Evolutionary conservation across 1,284 basidiomycete species (phyloP).

Genomic region (Athelia sp.): DNA sequence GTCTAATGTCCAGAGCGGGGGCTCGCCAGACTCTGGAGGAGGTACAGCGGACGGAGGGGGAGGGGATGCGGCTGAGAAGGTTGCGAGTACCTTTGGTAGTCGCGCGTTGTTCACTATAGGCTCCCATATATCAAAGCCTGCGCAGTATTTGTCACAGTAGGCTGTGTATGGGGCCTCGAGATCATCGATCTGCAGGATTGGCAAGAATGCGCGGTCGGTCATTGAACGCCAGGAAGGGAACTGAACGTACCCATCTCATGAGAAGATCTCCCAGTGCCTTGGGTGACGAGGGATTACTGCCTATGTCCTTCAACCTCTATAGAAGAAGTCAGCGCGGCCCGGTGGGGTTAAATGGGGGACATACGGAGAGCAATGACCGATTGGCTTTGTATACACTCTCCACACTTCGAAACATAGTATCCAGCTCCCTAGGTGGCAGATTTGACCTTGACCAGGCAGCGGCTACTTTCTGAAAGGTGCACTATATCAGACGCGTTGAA

Average conservation of each 20-base stretch:
- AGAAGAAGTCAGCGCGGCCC: constrained; percentile 11
- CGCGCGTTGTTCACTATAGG: constrained; percentile 74
- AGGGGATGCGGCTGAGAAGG: constrained; percentile 64
- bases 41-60: constrained; percentile 43
- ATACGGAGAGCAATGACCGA: constrained; percentile 70
- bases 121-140: constrained; percentile 82
- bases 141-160: constrained; percentile 72
- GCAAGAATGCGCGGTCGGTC: background rate
- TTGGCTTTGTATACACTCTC: constrained; percentile 93
- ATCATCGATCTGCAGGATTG: constrained; percentile 75
- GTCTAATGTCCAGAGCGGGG: constrained; percentile 79
- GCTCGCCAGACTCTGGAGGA: constrained; percentile 29
- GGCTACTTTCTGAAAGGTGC: constrained; percentile 76
- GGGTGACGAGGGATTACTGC: constrained; percentile 88
- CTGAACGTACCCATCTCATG: constrained; percentile 84
- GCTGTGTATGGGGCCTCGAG: constrained; percentile 82
- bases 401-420: constrained; percentile 91
- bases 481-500: constrained; percentile 12
- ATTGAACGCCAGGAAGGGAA: constrained; percentile 5
- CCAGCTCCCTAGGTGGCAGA: constrained; percentile 88
- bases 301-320: constrained; percentile 92
- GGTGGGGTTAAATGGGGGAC: constrained; percentile 21
- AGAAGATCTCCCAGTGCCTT: constrained; percentile 93
- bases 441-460: constrained; percentile 95
- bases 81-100: constrained; percentile 63